Evolutionary conservation across 169 alveolate genomes (phyloP).

Genomic region (Cryptosporidium felis): DNA sequence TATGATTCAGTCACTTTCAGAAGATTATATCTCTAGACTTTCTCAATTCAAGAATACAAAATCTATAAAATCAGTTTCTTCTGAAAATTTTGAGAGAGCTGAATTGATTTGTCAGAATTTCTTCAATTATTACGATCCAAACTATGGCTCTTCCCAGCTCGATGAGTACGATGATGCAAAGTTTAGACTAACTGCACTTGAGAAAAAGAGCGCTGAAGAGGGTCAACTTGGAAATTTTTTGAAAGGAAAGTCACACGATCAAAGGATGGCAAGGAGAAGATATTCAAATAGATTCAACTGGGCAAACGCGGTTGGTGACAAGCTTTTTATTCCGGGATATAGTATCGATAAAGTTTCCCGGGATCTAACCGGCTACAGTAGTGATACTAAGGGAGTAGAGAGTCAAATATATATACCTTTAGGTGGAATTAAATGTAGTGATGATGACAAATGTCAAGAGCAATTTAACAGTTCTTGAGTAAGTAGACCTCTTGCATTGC

Average conservation of each 20-base stretch:
- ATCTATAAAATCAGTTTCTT: neutral
- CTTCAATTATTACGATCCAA: constrained; percentile 20
- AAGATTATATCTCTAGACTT: neutral
- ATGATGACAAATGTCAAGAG: neutral
- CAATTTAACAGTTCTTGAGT: too few relatives aligned
- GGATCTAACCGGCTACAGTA: neutral
- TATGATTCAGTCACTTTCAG: constrained; percentile 39
- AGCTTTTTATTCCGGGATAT: constrained; percentile 13
- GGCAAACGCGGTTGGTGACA: constrained; percentile 35
- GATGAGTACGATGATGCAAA: constrained; percentile 32
- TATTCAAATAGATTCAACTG: constrained; percentile 28
- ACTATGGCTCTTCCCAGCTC: constrained; percentile 57
- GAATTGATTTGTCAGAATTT: constrained; percentile 61
- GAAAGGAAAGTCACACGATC: constrained; percentile 18
- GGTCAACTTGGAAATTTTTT: neutral
- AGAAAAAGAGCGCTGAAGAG: neutral
- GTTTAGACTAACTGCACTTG: neutral
- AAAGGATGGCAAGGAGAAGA: constrained; percentile 26
- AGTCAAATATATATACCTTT: neutral
- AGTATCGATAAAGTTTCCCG: neutral
- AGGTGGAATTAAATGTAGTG: neutral
- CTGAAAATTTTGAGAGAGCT: constrained; percentile 52
- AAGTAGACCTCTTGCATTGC: too few relatives aligned
- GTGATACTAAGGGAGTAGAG: neutral
- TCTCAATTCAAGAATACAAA: neutral